These are phyloP conservation scores for Coemansia sp. DNA, from an alignment of 192 early-diverging fungal species.

Conservation along the genomic window DNA sequence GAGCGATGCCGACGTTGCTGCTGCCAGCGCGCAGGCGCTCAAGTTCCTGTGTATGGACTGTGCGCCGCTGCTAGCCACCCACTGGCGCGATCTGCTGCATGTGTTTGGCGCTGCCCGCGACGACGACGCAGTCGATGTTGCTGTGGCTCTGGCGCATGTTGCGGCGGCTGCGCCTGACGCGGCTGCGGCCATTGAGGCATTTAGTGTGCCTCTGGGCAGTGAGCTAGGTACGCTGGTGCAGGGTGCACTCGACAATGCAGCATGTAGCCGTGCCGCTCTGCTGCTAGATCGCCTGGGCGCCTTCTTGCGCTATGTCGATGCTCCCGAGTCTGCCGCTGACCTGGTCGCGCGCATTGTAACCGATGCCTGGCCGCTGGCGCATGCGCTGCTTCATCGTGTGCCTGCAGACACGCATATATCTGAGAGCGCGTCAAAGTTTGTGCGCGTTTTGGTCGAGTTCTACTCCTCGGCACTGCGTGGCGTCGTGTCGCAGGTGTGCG, in stretches of 20 bases:
- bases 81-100: constrained; percentile 72
- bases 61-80: constrained; percentile 73
- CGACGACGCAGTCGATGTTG: constrained; percentile 77
- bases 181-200: constrained; percentile 37
- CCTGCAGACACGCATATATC: constrained; percentile 25
- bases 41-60: constrained; percentile 90
- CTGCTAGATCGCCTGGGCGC: constrained; percentile 49
- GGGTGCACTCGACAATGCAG: constrained; percentile 14
- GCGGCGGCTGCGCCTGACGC: constrained; percentile 62
- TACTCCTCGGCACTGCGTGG: constrained; percentile 25
- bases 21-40: constrained; percentile 83
- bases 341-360: constrained; percentile 28
- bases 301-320: constrained; percentile 37
- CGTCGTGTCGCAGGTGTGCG: constrained; percentile 27
- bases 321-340: constrained; percentile 28
- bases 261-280: constrained; percentile 15
- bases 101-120: constrained; percentile 80
- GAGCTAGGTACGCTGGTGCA: constrained; percentile 39
- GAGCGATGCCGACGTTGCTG: constrained; percentile 74
- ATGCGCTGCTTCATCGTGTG: constrained; percentile 25
- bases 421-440: constrained; percentile 43
- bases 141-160: constrained; percentile 84
- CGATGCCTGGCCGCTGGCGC: constrained; percentile 36
- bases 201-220: constrained; percentile 43
- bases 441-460: constrained; percentile 40